Base-by-base conservation (phyloP, 2,329 filamentous ascomycete genomes). In the Lachnellula occidentalis region DNA sequence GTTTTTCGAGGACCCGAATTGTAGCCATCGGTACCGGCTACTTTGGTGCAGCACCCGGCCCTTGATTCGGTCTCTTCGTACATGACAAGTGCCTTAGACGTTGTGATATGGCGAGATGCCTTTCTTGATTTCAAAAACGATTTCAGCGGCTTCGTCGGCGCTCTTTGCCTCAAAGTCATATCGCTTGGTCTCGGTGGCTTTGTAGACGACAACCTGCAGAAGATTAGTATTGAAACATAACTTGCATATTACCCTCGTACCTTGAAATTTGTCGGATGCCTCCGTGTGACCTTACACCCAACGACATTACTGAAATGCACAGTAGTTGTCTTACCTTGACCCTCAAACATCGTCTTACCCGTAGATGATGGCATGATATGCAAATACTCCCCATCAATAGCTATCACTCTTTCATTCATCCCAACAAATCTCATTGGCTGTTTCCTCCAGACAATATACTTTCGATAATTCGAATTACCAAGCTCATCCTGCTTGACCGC, bases 141-240 rank as follows among this genome's bases (percentile, higher is more conserved):
- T 90, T 67, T 90, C 87, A n/a, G 80, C 76, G 43, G 89, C 88
- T 71, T 92, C 88, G 31, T 84, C 81, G 11, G 79, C 76, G 60
- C 76, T 86, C 61, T 80, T 82, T n/a, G 88, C 84, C 71, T 92
- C 89, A 68, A 94, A 94, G 61, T 94, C 89, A 70, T 94, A 94
- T 57, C 88, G 74, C 73, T 92, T 92, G 58, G 80, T 86, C 72
- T 92, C 88, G 1, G 83, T 82, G 48, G 85, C 83, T 68, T 85
- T 86, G 70, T 87, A 92, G 21, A 92, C 86, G 51, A 90, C 76
- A 22, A 86, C 73, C 82, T 85, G 53, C 39, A 43, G n/a, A 45
- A n/a, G 34, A n/a, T 55, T 45, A 55, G 45, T 34, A 15, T 17
- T 21, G 15, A 46, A 24, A 15, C 9, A 22, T n/a, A 19, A 39